Evolutionary conservation across 148 eudicot species (phyloP).

Genomic region (Chenopodium formosanum): DNA sequence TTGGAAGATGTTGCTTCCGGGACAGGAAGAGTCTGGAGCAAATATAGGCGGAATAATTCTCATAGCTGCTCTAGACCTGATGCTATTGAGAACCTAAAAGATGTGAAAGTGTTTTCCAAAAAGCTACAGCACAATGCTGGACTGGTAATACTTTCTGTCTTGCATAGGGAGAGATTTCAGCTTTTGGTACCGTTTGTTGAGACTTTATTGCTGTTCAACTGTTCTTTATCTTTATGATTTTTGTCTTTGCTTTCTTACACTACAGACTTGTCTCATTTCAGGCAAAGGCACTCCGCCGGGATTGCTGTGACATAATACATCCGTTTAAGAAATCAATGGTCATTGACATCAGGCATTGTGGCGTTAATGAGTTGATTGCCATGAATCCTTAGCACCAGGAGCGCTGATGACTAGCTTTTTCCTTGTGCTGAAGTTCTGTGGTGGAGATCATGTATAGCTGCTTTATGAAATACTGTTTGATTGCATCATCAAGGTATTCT

Average conservation of each 20-base stretch:
- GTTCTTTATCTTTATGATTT: not conserved
- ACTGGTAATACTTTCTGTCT: slow-evolving; percentile 38
- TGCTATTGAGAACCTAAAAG: slow-evolving; percentile 31
- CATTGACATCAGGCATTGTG: slow-evolving; percentile 55
- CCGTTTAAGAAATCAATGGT: slow-evolving; percentile 44
- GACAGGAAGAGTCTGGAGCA: slow-evolving; percentile 37
- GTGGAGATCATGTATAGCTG: slow-evolving; percentile 9
- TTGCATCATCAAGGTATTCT: slow-evolving; percentile 22
- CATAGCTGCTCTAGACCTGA: slow-evolving; percentile 38
- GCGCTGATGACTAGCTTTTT: not conserved
- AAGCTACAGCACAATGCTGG: slow-evolving; percentile 39
- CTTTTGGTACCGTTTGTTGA: not conserved
- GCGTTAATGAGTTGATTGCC: slow-evolving; percentile 57
- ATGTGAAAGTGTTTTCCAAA: slow-evolving; percentile 47
- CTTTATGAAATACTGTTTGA: slow-evolving; percentile 10
- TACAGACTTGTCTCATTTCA: slow-evolving; percentile 14
- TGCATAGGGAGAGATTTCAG: not conserved
- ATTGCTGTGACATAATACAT: slow-evolving; percentile 65
- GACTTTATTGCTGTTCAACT: not conserved
- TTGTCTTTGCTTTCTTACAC: not conserved
- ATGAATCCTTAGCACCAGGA: slow-evolving; percentile 36
- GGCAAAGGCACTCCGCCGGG: slow-evolving; percentile 62
- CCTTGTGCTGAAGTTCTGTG: slow-evolving; percentile 9
- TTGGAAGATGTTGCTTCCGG: slow-evolving; percentile 41
- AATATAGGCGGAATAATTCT: slow-evolving; percentile 37